Conservation (phyloP, 371 early-diverging fungal genomes). For the Mucor ambiguus region DNA sequence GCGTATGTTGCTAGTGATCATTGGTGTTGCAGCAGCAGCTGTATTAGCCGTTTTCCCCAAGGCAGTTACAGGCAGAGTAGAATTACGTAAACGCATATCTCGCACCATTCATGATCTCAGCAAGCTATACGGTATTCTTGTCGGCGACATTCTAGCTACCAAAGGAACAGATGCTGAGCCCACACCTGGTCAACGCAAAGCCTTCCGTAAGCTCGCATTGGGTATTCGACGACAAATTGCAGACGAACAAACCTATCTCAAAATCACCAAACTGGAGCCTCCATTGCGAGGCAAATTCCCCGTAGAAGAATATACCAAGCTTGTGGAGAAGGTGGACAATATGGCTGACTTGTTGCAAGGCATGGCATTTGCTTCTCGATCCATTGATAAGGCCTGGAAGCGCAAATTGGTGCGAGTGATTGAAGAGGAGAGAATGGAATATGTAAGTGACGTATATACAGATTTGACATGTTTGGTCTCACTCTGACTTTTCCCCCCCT, state of each 20-base stretch:
- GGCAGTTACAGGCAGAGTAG: conserved; percentile 44
- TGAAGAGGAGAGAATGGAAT: conserved; percentile 33
- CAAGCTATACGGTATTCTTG: conserved; percentile 38
- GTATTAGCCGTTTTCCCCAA: conserved; percentile 41
- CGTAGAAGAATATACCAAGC: conserved; percentile 22
- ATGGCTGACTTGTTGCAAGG: conserved; percentile 43
- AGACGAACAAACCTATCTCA: conserved; percentile 38
- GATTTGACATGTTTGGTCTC: too few species aligned
- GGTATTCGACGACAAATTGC: conserved; percentile 46
- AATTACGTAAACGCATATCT: conserved; percentile 44
- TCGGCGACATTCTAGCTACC: conserved; percentile 15
- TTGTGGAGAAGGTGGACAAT: conserved; percentile 46
- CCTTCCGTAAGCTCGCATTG: conserved; percentile 36
- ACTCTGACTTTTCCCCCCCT: neutral
- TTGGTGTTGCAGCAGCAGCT: conserved; percentile 43
- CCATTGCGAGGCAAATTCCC: conserved; percentile 51
- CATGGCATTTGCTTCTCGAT: conserved; percentile 35
- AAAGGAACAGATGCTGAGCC: conserved; percentile 8
- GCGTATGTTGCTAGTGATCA: conserved; percentile 42
- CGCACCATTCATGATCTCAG: conserved; percentile 45
- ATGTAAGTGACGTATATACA: conserved; percentile 46
- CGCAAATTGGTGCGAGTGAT: conserved; percentile 27
- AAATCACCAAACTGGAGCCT: conserved; percentile 39
- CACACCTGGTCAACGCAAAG: conserved; percentile 31
- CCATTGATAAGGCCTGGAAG: conserved; percentile 29